phyloP scores from a whole-genome alignment of 2,329 filamentous ascomycete genomes.

The Penicillium janthinellum region DNA sequence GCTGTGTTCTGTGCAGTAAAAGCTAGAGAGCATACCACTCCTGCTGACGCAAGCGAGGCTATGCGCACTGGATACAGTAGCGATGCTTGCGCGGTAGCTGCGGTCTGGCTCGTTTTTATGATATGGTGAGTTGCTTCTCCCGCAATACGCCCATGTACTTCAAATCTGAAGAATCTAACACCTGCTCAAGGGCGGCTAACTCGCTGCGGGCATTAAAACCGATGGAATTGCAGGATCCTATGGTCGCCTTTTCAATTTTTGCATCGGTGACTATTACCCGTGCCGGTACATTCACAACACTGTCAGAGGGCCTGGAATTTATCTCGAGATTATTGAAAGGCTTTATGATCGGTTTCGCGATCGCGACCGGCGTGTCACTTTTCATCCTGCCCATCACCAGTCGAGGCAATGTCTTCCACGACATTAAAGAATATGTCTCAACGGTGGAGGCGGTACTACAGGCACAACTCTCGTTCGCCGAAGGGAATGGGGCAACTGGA shows the following conservation, averaged over 20 bases:
- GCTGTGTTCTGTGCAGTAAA: conserved; percentile 66
- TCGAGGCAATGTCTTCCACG: conserved; percentile 63
- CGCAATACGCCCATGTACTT: not conserved
- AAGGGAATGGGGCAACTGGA: conserved; percentile 26
- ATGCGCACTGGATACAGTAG: conserved; percentile 60
- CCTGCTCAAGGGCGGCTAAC: conserved; percentile 53
- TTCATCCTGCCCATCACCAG: conserved; percentile 68
- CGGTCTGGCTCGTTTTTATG: conserved; percentile 68
- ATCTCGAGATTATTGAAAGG: conserved; percentile 58
- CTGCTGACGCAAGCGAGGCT: conserved; percentile 34
- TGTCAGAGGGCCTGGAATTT: conserved; percentile 30
- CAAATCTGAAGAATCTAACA: not conserved
- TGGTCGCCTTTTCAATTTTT: conserved; percentile 69
- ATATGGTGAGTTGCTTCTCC: conserved; percentile 53
- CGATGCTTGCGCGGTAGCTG: conserved; percentile 68
- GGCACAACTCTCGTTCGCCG: conserved; percentile 64
- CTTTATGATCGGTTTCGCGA: conserved; percentile 67
- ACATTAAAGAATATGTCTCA: conserved; percentile 56
- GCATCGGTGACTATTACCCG: conserved; percentile 61
- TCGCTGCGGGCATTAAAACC: conserved; percentile 64
- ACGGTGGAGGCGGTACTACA: conserved; percentile 57
- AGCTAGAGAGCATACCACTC: conserved; percentile 61
- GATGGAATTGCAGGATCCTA: conserved; percentile 62
- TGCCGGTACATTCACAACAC: conserved; percentile 53
- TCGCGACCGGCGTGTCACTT: conserved; percentile 64